Evolutionary conservation across 495 filamentous ascomycete species (phyloP).

Genomic region (Articulospora tetracladia): DNA sequence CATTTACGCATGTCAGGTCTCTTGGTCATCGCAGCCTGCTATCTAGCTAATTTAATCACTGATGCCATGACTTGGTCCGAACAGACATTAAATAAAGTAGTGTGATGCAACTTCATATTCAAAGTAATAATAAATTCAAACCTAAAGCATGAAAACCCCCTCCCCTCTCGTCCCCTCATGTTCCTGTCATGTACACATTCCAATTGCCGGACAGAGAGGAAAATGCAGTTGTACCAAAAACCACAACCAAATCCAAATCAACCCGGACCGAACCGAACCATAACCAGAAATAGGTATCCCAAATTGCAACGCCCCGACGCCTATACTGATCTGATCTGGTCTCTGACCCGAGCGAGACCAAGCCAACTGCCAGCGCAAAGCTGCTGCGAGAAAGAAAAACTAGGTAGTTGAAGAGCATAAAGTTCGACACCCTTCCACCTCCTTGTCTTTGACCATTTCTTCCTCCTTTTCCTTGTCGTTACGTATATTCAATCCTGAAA

Average conservation of each 20-base stretch:
- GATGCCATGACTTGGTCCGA: no score
- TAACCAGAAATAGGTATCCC: not conserved
- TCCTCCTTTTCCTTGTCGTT: no score
- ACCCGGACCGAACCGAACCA: no score
- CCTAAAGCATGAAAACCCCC: not conserved
- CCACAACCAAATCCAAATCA: not conserved
- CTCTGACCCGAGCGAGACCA: not conserved
- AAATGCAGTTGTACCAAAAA: not conserved
- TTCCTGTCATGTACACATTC: not conserved
- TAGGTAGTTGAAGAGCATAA: not conserved
- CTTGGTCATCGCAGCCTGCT: no score
- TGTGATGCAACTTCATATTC: no score
- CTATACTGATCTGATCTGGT: not conserved
- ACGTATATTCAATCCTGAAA: no score
- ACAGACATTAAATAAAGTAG: no score
- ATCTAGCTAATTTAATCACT: no score
- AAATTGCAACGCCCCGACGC: conserved; percentile 1
- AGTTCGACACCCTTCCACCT: not conserved
- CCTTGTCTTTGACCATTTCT: not conserved
- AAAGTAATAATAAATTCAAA: not conserved
- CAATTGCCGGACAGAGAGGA: not conserved
- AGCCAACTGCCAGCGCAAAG: not conserved
- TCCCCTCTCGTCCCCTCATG: not conserved
- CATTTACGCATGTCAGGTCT: no score
- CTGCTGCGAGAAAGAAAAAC: not conserved